Base-by-base conservation (phyloP, 306 rosid genomes). In the Acacia confusa region DNA sequence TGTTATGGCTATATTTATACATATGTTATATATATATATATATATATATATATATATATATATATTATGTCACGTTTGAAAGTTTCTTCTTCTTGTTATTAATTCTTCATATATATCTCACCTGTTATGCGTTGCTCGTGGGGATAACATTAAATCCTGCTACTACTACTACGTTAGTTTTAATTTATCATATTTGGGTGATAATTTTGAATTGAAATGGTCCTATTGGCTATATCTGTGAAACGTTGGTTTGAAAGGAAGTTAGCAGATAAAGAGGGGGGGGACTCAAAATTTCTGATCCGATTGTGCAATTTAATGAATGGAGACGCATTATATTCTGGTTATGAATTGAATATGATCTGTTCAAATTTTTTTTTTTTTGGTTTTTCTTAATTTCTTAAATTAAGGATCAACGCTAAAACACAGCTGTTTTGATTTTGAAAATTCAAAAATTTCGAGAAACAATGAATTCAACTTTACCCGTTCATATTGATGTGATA, bases 221-320 rank as follows among this genome's bases (percentile, higher is more conserved):
- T 86, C 86, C 57, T 14, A 11, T 11, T 45, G 16, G 13, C 13
- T 45, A 1, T 40, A 15, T n/a, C n/a, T 22, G 52, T 77, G 71
- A 73, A 79, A 80, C 55, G 24, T 8, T 19, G 25, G 15, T 32
- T 40, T 10, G 25, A 63, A 43, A 43, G 70, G 34, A 76, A 66
- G 78, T 22, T 76, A 43, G 36, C 44, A 81, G 67, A 71, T 71
- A 77, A 79, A 73, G 65, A 68, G 67, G 76, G 27, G 85, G 16
- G 5, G 85, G 4, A 76, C 20, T 84, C 81, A 84, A 36, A 36
- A 84, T 77, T 50, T 87, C 78, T 75, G 70, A 79, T 70, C 70
- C 81, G 77, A 80, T 75, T 84, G 78, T 79, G 80, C 78, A 81
- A 84, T 79, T 82, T 43, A 76, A 87, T 83, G 68, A 22, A 66